Evolutionary conservation across 306 rosid genomes (phyloP), one percentile per base, ranked within the genome.

Genomic region (Hippophae gyantsensis): DNA sequence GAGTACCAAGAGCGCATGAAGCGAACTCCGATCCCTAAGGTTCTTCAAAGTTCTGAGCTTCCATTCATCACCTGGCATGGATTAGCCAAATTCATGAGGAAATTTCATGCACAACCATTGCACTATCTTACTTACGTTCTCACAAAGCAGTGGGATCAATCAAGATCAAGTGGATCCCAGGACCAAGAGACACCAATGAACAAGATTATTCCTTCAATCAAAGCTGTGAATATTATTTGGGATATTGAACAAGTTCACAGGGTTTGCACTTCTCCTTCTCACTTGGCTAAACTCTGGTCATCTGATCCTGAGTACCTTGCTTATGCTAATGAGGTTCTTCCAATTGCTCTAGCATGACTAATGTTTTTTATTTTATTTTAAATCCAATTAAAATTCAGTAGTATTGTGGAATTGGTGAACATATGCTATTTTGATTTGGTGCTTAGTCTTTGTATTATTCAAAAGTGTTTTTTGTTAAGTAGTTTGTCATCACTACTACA

Each of bases 71-170:
- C 52, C 11, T 48, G 52, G 52, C 23, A 12, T 11, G 52, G n/a
- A 45, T 12, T 79, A 56, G 78, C 68, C 0, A 69, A 50, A 27
- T 67, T 50, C 12, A 14, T 79, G 60, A 60, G 63, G 69, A 25
- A 12, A 7, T 8, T 63, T 61, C 69, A 66, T 10, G 61, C 69
- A 0, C 79, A 79, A 38, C 74, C 76, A 46, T 6, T 75, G 27
- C 84, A 75, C 23, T 79, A 79, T 49, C 57, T 66, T 1, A 79
- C 84, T 13, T 54, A 44, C 13, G 62, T 27, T 58, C 66, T 75
- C 18, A 65, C 68, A 7, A 69, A 69, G 62, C 60, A 68, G 52
- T 79, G 84, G 84, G 84, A 79, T n/a, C 8, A 13, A 41, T 50
- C 76, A 5, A 75, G 78, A 42, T 32, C 38, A 32, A 52, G 57